A percentile compares a stretch with the other conserved stretches of the same genome.
Conservation (phyloP, 1,284 basidiomycete species). For the Pseudozyma hubeiensis region DNA sequence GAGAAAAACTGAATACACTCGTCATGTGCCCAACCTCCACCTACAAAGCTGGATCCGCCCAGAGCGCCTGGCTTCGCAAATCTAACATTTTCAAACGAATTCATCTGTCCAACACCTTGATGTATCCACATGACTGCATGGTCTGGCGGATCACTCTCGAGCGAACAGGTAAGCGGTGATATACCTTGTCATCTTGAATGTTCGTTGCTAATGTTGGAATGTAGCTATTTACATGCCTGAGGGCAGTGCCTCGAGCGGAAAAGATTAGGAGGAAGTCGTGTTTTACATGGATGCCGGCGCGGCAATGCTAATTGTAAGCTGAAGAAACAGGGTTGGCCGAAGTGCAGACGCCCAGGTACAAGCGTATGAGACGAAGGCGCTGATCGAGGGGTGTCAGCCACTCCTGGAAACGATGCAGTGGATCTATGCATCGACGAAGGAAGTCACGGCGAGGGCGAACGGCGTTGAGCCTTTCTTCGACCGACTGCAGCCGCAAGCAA, state of each 20-base stretch:
- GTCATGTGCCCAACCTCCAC: constrained; percentile 10
- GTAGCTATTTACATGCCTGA: constrained; percentile 28
- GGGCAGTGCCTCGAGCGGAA: constrained; percentile 2
- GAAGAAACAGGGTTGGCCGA: background rate
- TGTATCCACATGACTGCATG: too few relatives aligned
- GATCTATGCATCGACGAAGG: too few relatives aligned
- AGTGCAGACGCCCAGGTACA: background rate
- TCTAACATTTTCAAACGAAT: too few relatives aligned
- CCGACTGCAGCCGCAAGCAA: background rate
- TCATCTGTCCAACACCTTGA: too few relatives aligned
- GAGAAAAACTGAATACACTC: background rate
- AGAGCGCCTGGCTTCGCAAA: background rate
- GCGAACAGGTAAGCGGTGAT: background rate
- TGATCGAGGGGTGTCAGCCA: too few relatives aligned
- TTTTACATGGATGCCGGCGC: constrained; percentile 30
- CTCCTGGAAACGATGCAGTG: too few relatives aligned
- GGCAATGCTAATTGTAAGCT: background rate
- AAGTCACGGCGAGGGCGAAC: background rate
- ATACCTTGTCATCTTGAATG: constrained; percentile 21
- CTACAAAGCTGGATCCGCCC: background rate
- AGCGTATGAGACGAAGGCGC: background rate
- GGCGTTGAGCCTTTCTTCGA: background rate
- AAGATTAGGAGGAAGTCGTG: constrained; percentile 9
- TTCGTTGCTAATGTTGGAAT: constrained; percentile 16
- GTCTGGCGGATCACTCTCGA: too few relatives aligned